Evolutionary conservation across 768 basidiomycete species (phyloP).

Genomic region (Suillus decipiens): DNA sequence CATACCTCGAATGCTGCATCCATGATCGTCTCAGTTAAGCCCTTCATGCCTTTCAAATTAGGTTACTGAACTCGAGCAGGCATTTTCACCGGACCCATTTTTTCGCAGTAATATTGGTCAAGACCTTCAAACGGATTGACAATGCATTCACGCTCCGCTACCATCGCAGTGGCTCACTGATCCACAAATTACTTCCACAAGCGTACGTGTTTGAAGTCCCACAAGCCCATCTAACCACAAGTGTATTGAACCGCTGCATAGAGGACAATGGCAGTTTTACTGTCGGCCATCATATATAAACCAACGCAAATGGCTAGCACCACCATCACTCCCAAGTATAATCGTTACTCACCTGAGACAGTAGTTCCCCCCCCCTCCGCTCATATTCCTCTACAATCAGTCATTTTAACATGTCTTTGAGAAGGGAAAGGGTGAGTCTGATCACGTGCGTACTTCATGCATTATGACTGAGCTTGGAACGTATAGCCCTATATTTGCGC

Average conservation of each 20-base stretch:
- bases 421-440: background rate
- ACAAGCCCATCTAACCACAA: too few species aligned
- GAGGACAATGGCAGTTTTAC: background rate
- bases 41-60: background rate
- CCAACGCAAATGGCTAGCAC: background rate
- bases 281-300: background rate
- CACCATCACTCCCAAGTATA: background rate
- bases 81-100: background rate
- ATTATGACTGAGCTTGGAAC: background rate
- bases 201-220: too few species aligned
- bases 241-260: background rate
- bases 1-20: background rate
- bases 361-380: background rate
- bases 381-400: background rate
- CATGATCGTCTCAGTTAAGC: background rate
- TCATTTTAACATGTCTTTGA: background rate
- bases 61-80: background rate
- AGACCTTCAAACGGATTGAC: background rate
- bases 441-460: background rate
- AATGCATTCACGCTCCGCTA: background rate
- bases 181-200: too few species aligned
- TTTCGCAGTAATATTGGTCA: too few species aligned
- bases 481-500: slow-evolving; percentile 21
- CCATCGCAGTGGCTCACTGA: background rate
- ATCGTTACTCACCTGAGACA: background rate